Conservation (phyloP, 2,329 filamentous ascomycete species). For the Trichoderma lentiforme region DNA sequence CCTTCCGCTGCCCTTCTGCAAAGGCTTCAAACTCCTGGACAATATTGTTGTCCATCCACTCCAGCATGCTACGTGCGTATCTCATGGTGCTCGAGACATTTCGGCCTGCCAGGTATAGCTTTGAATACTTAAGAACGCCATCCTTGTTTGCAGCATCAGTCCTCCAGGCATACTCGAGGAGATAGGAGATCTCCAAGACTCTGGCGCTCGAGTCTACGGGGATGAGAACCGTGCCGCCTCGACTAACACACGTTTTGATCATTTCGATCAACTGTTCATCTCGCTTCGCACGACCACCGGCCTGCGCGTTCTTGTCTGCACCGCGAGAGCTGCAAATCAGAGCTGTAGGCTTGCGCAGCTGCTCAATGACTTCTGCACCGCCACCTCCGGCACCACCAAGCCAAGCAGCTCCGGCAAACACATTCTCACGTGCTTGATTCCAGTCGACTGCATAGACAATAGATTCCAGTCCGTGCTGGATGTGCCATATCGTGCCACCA, state of each 20-base stretch:
- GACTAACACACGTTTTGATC: conserved; percentile 72
- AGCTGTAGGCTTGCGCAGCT: conserved; percentile 87
- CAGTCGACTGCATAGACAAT: conserved; percentile 97
- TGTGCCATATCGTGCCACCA: conserved; percentile 97
- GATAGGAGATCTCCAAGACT: conserved; percentile 84
- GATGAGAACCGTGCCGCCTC: conserved; percentile 87
- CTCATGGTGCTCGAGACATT: conserved; percentile 86
- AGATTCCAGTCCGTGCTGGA: conserved; percentile 93
- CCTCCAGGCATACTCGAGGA: conserved; percentile 90
- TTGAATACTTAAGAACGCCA: conserved; percentile 50
- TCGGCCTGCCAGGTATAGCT: conserved; percentile 78
- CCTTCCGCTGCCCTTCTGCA: conserved; percentile 49
- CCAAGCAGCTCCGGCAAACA: conserved; percentile 91
- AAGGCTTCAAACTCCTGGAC: conserved; percentile 84
- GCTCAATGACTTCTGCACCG: conserved; percentile 88
- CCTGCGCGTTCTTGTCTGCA: conserved; percentile 64
- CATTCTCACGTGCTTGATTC: conserved; percentile 96
- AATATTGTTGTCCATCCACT: conserved; percentile 98
- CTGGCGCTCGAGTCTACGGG: conserved; percentile 95
- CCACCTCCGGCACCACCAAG: conserved; percentile 76
- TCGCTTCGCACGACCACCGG: conserved; percentile 72
- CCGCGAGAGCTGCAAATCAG: conserved; percentile 88
- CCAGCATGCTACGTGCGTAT: conserved; percentile 90
- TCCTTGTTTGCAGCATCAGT: conserved; percentile 54
- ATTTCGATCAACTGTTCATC: conserved; percentile 83